Base-by-base conservation (phyloP, 352 stramenopile genomes). In the Globisporangium paddicum region DNA sequence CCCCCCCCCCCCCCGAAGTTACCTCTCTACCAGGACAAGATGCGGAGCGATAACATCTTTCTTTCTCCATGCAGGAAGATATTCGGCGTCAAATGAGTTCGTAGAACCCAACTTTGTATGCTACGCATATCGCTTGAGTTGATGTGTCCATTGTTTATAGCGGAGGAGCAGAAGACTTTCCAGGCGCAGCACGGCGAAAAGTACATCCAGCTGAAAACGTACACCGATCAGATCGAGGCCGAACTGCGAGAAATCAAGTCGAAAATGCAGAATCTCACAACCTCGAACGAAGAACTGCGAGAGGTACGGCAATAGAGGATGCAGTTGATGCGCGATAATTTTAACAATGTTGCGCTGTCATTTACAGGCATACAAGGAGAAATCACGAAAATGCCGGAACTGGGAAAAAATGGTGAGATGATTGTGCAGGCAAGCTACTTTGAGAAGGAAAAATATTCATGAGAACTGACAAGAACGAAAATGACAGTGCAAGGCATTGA, bases 121-220 rank as follows among this genome's bases (percentile, higher is more conserved):
- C 11, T 59, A 18, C 19, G 5, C 2, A 14, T 21, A 23, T 10
- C 25, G 9, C 18, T 16, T n/a, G 30, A 35, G 23, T 25, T 52
- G 23, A 52, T 30, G 35, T 21, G 13, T 37, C 16, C 35, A 3
- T 41, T 41, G n/a, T 41, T 16, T 46, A 4, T 42, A 95, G 85
- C 71, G 16, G 82, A 95, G 40, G 85, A 95, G 50, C 82, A 95
- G 45, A 92, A 91, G 48, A 54, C 68, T 1, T 95, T 87, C 59
- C 79, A 95, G 61, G 64, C 72, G 42, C 85, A 95, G 34, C 82
- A 93, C 55, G 85, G 85, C 18, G 81, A 95, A 54, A 89, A 90
- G 54, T 93, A 95, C 37, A 89, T 95, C 47, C 85, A 95, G 46
- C 58, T 95, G n/a, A 95, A 95, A 58, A 79, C 68, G 21, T 93